A percentile compares a stretch with the other conserved stretches of the same genome.
These are phyloP conservation scores for Peltaster fructicola DNA, from an alignment of 2,329 filamentous ascomycete species.

Conservation along the genomic window DNA sequence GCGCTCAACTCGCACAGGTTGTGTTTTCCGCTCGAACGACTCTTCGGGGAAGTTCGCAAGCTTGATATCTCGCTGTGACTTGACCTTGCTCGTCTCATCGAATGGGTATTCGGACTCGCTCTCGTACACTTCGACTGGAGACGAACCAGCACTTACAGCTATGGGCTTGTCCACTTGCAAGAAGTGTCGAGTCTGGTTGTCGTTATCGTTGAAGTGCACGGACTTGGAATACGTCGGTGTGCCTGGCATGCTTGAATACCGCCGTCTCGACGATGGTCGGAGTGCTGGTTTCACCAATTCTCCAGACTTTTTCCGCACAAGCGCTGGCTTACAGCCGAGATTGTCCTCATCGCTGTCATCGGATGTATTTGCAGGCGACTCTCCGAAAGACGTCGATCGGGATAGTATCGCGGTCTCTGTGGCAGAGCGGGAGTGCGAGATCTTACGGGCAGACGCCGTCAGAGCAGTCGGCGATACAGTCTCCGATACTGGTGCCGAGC, in stretches of 20 bases:
- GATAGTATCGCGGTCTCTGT: slow-evolving; percentile 37
- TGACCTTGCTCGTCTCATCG: slow-evolving; percentile 31
- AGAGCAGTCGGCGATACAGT: slow-evolving; percentile 24
- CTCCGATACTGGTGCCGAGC: slow-evolving; percentile 19
- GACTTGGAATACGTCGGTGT: slow-evolving; percentile 91
- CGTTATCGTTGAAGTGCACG: slow-evolving; percentile 94
- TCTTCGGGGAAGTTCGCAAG: slow-evolving; percentile 68
- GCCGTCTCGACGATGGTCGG: slow-evolving; percentile 56
- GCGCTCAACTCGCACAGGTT: slow-evolving; percentile 65
- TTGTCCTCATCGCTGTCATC: slow-evolving; percentile 33
- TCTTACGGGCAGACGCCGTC: slow-evolving; percentile 39
- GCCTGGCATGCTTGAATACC: slow-evolving; percentile 92
- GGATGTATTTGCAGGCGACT: slow-evolving; percentile 26
- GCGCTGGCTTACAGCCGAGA: slow-evolving; percentile 49
- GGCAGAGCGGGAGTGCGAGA: slow-evolving; percentile 41
- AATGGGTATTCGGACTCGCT: slow-evolving; percentile 86
- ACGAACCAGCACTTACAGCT: slow-evolving; percentile 89
- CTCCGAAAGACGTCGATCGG: slow-evolving; percentile 24
- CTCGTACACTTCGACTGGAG: slow-evolving; percentile 74
- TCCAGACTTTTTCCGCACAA: slow-evolving; percentile 96
- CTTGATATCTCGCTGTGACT: slow-evolving; percentile 73
- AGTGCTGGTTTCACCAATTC: slow-evolving; percentile 89
- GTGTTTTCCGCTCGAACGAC: slow-evolving; percentile 40
- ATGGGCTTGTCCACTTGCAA: slow-evolving; percentile 82
- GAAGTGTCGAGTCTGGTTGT: slow-evolving; percentile 93